Base-by-base conservation (phyloP, 2,329 filamentous ascomycete species). In the Penicillium paneum region DNA sequence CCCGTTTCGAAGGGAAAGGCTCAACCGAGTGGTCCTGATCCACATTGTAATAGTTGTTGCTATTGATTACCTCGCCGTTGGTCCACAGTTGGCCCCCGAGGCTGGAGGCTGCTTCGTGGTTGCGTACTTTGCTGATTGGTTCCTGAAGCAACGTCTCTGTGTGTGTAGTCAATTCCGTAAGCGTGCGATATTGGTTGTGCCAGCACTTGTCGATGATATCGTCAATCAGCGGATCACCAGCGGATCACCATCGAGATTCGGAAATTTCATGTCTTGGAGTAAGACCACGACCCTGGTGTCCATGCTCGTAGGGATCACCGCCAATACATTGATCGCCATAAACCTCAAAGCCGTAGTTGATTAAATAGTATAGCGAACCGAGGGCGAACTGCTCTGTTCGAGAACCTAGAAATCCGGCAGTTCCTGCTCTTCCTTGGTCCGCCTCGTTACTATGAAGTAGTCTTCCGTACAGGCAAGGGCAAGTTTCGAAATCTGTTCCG, bases 361-460 rank as follows among this genome's bases (percentile, higher is more conserved):
- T 70, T 0, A 64, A 39, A 29, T 70, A 71, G 44, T 62, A 71
- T 8, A 71, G 52, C 3, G 66, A 71, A 41, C 67, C 67, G 2
- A 71, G 60, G 8, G 67, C 64, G n/a, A 71, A 71, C 39, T 69
- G 64, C 36, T 71, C 67, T 42, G 67, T 71, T 48, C 66, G 59
- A 58, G 67, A 57, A 12, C 65, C 59, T 17, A 70, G 39, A 10
- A 64, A 59, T n/a, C 67, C 61, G 3, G 42, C 48, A 49, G 45
- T 60, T 52, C 63, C 63, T 52, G 28, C 11, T 49, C 13, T 2
- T 42, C 64, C 63, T 42, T 66, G 42, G 21, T 64, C 56, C 11
- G 32, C 1, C 44, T 67, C 60, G 8, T 59, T 58, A 1, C 12
- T 49, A 32, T 64, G 64, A 1, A 69, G 64, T 41, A 67, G 3